A percentile compares a stretch with the other conserved stretches of the same genome.
Conservation (phyloP, 305 asterid genomes). For the Caryopteris hybrid region DNA sequence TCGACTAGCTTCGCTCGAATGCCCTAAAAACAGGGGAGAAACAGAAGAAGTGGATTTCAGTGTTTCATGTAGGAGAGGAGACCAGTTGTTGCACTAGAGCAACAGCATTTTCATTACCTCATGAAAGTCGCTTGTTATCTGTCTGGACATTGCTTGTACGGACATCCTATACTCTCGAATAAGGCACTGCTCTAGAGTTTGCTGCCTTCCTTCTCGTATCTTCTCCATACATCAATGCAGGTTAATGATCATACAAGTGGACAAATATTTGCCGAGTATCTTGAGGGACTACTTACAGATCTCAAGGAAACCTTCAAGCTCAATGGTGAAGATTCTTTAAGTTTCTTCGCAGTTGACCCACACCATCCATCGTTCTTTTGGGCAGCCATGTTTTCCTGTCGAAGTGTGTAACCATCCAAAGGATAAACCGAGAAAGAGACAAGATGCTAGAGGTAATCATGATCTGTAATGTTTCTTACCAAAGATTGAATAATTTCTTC, state of each 20-base stretch:
- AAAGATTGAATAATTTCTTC: conserved; percentile 75
- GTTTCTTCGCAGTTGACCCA: conserved; percentile 50
- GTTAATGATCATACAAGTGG: neutral
- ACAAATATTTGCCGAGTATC: neutral
- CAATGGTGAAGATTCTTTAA: conserved; percentile 59
- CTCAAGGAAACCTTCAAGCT: conserved; percentile 77
- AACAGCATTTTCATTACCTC: conserved; percentile 45
- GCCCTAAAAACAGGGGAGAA: conserved; percentile 53
- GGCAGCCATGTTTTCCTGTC: conserved; percentile 62
- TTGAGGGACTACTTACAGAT: conserved; percentile 63
- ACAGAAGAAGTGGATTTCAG: neutral
- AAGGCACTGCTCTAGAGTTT: conserved; percentile 73
- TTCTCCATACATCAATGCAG: conserved; percentile 21
- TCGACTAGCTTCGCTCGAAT: conserved; percentile 65
- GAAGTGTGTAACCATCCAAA: neutral
- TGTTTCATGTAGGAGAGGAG: no score
- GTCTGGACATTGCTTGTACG: conserved; percentile 49
- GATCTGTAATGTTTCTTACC: conserved; percentile 34
- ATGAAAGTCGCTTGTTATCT: conserved; percentile 51
- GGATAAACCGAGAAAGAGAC: neutral
- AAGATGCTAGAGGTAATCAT: neutral
- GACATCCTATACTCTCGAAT: conserved; percentile 75
- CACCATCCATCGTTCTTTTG: conserved; percentile 62
- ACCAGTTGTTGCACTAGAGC: neutral
- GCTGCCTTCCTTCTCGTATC: conserved; percentile 80